A percentile compares a stretch with the other conserved stretches of the same genome.
Evolutionary conservation across 2,329 filamentous ascomycete genomes (phyloP).

Genomic region (Fusarium citri): DNA sequence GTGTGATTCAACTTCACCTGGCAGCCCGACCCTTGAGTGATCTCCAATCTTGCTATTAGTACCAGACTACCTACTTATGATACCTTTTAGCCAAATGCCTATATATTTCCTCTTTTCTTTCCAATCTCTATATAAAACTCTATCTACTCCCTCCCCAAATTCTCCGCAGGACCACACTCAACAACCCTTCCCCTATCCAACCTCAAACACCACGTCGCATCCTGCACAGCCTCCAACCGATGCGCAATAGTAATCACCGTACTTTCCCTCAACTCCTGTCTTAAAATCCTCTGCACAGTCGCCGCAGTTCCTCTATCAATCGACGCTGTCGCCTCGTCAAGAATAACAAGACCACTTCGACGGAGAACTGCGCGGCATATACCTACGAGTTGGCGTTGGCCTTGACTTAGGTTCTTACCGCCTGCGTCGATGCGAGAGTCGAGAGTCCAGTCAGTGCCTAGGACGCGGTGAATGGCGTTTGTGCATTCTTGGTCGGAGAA

Average conservation of each 20-base stretch:
- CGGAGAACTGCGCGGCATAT: constrained; percentile 70
- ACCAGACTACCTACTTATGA: not conserved
- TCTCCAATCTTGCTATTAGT: not conserved
- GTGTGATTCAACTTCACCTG: not conserved
- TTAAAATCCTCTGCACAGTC: constrained; percentile 67
- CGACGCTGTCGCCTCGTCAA: constrained; percentile 74
- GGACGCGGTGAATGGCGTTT: constrained; percentile 67
- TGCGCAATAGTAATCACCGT: constrained; percentile 77
- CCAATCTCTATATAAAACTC: not conserved
- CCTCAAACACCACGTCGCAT: constrained; percentile 66
- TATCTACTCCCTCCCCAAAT: constrained; percentile 10
- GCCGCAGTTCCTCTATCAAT: constrained; percentile 70
- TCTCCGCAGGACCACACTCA: constrained; percentile 57
- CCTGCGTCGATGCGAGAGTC: constrained; percentile 67
- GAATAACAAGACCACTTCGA: constrained; percentile 68
- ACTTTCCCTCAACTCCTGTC: constrained; percentile 64
- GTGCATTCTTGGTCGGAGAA: constrained; percentile 64
- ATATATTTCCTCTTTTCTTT: not conserved
- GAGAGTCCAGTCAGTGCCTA: constrained; percentile 63
- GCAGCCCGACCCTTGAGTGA: not conserved
- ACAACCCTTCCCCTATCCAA: constrained; percentile 65
- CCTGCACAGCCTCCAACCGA: constrained; percentile 70
- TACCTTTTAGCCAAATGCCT: not conserved
- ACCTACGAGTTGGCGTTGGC: constrained; percentile 71
- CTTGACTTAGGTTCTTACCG: constrained; percentile 71